A percentile compares a stretch with the other conserved stretches of the same genome.
Evolutionary conservation across 225 moss, liverwort and hornwort species (phyloP).

Genomic region (Straminergon stramineum): DNA sequence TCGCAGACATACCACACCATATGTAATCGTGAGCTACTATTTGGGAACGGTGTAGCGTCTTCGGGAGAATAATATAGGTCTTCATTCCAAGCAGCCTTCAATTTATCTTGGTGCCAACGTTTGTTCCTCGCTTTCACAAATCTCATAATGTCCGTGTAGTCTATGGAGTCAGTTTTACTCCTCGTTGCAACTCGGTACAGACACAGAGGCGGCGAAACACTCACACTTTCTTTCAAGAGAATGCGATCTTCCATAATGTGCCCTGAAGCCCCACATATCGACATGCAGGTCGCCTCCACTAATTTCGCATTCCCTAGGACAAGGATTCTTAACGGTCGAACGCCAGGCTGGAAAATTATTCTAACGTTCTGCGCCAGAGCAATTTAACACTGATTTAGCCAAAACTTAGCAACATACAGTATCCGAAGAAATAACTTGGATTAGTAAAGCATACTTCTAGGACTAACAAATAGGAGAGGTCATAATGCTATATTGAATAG

Average conservation of each 20-base stretch:
- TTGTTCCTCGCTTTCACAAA: neutral
- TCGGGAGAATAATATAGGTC: neutral
- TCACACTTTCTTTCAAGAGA: neutral
- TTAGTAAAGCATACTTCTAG: neutral
- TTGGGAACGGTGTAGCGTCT: neutral
- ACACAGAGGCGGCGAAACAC: neutral
- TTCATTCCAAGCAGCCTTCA: neutral
- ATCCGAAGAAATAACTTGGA: neutral
- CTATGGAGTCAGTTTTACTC: too few relatives aligned
- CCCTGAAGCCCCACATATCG: neutral
- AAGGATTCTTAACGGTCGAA: neutral
- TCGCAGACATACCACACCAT: conserved; percentile 5
- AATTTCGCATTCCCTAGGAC: neutral
- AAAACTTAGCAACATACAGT: neutral
- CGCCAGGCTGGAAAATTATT: neutral
- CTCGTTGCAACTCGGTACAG: neutral
- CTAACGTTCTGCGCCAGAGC: neutral
- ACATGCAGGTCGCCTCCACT: neutral
- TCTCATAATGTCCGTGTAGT: neutral
- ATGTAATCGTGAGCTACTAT: neutral
- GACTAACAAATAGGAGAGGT: neutral
- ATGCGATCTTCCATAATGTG: too few relatives aligned
- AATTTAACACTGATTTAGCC: neutral
- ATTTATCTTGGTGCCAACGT: neutral
- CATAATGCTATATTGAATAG: neutral